A percentile compares a stretch with the other conserved stretches of the same genome.
Conservation (phyloP, 441 rosid genomes). For the Populus tomentosa region DNA sequence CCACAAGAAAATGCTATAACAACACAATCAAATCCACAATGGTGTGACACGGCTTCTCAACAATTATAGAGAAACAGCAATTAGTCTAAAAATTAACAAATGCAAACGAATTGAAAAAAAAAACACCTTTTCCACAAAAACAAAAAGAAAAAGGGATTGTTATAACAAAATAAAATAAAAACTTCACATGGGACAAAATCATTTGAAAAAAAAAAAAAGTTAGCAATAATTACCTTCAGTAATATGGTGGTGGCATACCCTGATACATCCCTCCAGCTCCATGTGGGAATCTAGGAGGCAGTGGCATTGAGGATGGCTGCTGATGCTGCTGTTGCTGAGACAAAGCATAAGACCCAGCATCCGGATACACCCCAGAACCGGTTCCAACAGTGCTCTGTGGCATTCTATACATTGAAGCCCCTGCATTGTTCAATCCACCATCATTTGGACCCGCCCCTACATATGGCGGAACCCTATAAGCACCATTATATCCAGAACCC, state of each 20-base stretch:
- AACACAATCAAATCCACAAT: neutral
- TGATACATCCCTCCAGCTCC: conserved; percentile 88
- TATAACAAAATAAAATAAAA: neutral
- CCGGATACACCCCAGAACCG: conserved; percentile 64
- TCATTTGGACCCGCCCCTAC: conserved; percentile 35
- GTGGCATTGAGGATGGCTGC: conserved; percentile 19
- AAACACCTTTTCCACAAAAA: neutral
- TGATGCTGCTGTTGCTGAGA: conserved; percentile 68
- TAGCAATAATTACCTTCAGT: conserved; percentile 45
- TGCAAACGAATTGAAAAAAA: neutral
- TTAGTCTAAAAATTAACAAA: neutral
- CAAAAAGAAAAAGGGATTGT: neutral
- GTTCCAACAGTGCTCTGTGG: conserved; percentile 50
- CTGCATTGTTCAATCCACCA: conserved; percentile 36
- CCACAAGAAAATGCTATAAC: neutral
- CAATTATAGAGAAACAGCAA: neutral
- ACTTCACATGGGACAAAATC: neutral
- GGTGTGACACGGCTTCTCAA: neutral
- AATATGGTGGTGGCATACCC: conserved; percentile 69
- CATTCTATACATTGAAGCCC: conserved; percentile 55
- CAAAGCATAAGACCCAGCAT: conserved; percentile 57
- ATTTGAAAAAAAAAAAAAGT: neutral
- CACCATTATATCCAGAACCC: conserved; percentile 40
- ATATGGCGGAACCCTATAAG: conserved; percentile 44
- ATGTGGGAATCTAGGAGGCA: conserved; percentile 71